These are phyloP conservation scores for Talaromyces sp. DNA, from an alignment of 2,329 filamentous ascomycete genomes.

Conservation along the genomic window DNA sequence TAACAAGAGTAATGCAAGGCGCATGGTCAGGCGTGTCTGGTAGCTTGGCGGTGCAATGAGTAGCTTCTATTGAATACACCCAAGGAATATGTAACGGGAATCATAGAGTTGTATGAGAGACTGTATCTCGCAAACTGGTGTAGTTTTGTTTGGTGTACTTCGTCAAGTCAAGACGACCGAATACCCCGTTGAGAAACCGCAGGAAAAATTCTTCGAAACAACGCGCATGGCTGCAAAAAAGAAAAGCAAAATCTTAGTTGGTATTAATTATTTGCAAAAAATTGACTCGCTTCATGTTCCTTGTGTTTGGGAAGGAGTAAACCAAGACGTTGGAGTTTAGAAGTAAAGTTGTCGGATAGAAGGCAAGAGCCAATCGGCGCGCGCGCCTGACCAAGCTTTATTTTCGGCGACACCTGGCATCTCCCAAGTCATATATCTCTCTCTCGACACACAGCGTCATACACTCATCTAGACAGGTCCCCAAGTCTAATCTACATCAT, in stretches of 20 bases:
- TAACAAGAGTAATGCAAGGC: background rate
- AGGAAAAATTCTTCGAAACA: background rate
- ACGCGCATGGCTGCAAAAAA: background rate
- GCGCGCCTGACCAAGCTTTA: background rate
- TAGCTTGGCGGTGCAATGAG: background rate
- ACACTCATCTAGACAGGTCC: background rate
- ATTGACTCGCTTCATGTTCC: background rate
- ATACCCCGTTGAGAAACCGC: background rate
- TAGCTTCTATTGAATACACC: too few relatives aligned
- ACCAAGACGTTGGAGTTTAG: too few relatives aligned
- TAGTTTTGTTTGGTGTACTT: background rate
- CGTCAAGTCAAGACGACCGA: background rate
- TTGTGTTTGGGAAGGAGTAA: background rate
- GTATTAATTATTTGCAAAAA: too few relatives aligned
- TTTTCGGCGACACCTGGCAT: slow-evolving; percentile 3
- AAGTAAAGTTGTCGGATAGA: background rate
- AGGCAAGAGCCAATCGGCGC: slow-evolving; percentile 10
- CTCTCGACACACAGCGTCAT: background rate
- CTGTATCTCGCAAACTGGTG: background rate
- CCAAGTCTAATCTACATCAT: slow-evolving; percentile 23
- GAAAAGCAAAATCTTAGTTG: background rate
- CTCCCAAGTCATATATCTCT: background rate
- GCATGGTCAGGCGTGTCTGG: background rate
- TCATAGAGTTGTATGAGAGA: background rate
- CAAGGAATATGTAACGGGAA: background rate